A percentile compares a stretch with the other conserved stretches of the same genome.
phyloP scores from a whole-genome alignment of 768 basidiomycete species.

The Harrya chromipes region DNA sequence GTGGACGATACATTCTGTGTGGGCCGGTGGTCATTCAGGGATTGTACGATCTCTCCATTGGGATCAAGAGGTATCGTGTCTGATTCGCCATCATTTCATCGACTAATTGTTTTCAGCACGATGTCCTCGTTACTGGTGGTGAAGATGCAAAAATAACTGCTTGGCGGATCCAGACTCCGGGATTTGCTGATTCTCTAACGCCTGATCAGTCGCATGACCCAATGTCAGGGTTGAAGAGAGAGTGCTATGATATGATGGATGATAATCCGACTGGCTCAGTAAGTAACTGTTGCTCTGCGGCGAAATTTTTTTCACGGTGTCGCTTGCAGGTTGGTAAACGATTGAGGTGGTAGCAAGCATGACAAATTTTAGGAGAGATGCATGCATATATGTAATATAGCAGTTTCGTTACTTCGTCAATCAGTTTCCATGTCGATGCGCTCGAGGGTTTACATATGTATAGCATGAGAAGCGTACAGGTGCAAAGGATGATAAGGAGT shows the following conservation, averaged over 20 bases:
- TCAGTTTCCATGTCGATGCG: not conserved
- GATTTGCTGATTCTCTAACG: not conserved
- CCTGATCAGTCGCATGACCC: slow-evolving; percentile 5
- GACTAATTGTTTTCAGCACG: slow-evolving; percentile 30
- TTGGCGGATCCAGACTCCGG: slow-evolving; percentile 33
- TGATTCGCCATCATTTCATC: not conserved
- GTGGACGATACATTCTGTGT: slow-evolving; percentile 51
- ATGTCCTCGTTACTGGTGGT: slow-evolving; percentile 45
- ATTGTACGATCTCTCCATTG: slow-evolving; percentile 54
- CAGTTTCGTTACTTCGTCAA: not conserved
- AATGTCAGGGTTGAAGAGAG: slow-evolving; percentile 24
- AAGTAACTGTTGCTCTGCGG: not conserved
- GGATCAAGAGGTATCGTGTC: slow-evolving; percentile 47
- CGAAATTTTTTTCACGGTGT: not conserved
- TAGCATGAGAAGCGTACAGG: slow-evolving; percentile 20
- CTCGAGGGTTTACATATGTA: slow-evolving; percentile 25
- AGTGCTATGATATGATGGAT: slow-evolving; percentile 20
- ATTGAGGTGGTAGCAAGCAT: slow-evolving; percentile 6
- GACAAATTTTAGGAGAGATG: too few species aligned
- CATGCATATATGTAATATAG: not conserved
- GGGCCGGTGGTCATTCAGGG: slow-evolving; percentile 54
- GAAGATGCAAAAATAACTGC: slow-evolving; percentile 48
- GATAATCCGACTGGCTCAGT: slow-evolving; percentile 11
- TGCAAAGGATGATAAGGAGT: slow-evolving; percentile 17
- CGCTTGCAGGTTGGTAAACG: slow-evolving; percentile 23